Conservation (phyloP, 2,329 filamentous ascomycete genomes). For the Clonostachys byssicola region DNA sequence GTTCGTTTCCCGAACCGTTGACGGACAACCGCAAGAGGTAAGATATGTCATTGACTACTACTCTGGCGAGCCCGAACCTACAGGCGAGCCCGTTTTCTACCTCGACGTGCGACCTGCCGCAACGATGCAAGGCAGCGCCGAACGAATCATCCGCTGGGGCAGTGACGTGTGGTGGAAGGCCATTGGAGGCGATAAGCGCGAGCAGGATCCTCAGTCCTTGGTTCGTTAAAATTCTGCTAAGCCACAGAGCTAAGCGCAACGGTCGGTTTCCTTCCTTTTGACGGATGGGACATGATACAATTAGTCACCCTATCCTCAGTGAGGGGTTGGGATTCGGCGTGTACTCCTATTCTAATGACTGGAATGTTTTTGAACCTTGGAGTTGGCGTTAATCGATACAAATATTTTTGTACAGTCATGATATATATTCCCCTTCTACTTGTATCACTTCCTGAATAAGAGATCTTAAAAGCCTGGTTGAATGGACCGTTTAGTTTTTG, state of each 20-base stretch:
- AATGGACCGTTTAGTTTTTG: too few species aligned
- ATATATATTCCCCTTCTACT: too few species aligned
- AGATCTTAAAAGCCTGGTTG: too few species aligned
- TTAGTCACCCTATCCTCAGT: too few species aligned
- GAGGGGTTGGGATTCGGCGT: too few species aligned
- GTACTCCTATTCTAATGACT: too few species aligned
- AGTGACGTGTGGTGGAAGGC: slow-evolving; percentile 93
- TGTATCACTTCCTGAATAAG: too few species aligned
- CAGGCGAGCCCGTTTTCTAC: slow-evolving; percentile 91
- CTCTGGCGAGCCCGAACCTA: slow-evolving; percentile 73
- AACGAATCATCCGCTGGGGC: slow-evolving; percentile 83
- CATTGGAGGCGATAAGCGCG: slow-evolving; percentile 64
- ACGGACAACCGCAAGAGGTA: slow-evolving; percentile 69
- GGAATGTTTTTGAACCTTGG: too few species aligned
- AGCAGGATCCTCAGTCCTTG: slow-evolving; percentile 31
- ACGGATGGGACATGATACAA: too few species aligned
- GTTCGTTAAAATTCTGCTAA: slow-evolving; percentile 12
- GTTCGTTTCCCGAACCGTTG: slow-evolving; percentile 74
- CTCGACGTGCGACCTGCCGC: slow-evolving; percentile 90
- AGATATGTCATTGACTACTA: slow-evolving; percentile 98
- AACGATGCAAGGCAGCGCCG: slow-evolving; percentile 73
- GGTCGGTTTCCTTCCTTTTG: background rate
- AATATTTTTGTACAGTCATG: too few species aligned
- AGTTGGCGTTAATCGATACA: too few species aligned
- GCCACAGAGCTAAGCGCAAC: background rate